Conservation (phyloP, 2,329 filamentous ascomycete genomes). For the Apiospora sp. region DNA sequence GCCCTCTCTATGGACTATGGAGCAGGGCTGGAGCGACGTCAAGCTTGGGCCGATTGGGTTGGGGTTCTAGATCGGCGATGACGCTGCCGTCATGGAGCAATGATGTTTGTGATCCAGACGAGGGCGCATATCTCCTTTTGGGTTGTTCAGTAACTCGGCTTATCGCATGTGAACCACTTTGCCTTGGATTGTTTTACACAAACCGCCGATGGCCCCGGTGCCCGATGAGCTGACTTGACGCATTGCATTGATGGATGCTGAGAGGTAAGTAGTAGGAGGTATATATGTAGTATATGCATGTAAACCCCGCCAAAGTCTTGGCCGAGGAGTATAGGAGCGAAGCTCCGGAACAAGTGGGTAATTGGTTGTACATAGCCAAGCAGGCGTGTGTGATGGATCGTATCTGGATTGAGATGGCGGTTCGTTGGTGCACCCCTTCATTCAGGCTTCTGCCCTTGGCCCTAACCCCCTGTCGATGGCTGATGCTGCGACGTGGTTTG, state of each 20-base stretch:
- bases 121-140: neutral
- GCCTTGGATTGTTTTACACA: neutral
- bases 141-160: neutral
- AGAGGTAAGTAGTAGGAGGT: neutral
- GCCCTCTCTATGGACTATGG: neutral
- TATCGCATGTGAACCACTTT: neutral
- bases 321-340: slow-evolving; percentile 7
- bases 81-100: neutral
- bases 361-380: neutral
- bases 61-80: slow-evolving; percentile 15
- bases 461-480: too few relatives aligned
- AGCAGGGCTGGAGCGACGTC: neutral
- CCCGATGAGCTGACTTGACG: neutral
- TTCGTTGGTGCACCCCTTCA: neutral
- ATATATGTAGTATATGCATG: neutral
- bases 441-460: too few relatives aligned
- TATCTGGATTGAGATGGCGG: neutral
- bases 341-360: slow-evolving; percentile 13
- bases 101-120: neutral
- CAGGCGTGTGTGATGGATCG: neutral
- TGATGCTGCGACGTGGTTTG: too few relatives aligned
- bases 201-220: neutral
- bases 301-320: slow-evolving; percentile 2
- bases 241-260: neutral
- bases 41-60: neutral